Percentiles rank a stretch among this genome's conserved stretches.
Conservation (phyloP, 1,284 basidiomycete genomes). For the Ganoderma multipileum region DNA sequence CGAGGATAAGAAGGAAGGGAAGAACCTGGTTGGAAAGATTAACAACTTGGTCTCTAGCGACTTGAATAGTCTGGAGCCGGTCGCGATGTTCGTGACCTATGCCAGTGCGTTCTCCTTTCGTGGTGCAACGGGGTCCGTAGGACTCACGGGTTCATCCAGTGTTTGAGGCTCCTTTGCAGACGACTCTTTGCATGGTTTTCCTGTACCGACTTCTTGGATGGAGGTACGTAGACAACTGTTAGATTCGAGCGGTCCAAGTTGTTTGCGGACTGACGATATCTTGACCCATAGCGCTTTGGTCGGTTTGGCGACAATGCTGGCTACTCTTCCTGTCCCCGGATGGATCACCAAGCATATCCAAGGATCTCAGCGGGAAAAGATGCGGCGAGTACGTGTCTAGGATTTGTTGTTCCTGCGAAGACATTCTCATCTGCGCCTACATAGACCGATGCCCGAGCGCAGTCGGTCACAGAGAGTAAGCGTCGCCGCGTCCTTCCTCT, state of each 20-base stretch:
- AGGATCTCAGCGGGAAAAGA: conserved; percentile 40
- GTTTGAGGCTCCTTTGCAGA: conserved; percentile 31
- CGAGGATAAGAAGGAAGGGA: conserved; percentile 36
- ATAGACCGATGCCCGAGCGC: conserved; percentile 57
- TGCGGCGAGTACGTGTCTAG: conserved; percentile 39
- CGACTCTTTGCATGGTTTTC: conserved; percentile 49
- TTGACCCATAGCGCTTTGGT: conserved; percentile 46
- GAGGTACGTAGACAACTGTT: conserved; percentile 39
- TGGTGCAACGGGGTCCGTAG: background rate
- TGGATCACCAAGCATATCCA: conserved; percentile 41
- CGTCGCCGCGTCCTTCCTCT: background rate
- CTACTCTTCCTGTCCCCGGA: conserved; percentile 59
- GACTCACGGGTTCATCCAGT: background rate
- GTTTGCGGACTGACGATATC: background rate
- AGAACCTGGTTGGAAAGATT: conserved; percentile 55
- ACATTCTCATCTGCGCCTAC: conserved; percentile 32
- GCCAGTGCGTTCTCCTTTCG: conserved; percentile 1
- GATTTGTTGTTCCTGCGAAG: conserved; percentile 4
- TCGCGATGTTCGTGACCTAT: conserved; percentile 13
- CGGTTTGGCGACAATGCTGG: conserved; percentile 59
- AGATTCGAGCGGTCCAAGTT: background rate
- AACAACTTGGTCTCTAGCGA: conserved; percentile 40
- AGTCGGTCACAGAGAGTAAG: conserved; percentile 55
- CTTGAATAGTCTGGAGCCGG: conserved; percentile 16
- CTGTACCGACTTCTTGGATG: conserved; percentile 55